These are phyloP conservation scores for Allantophomopsis cytisporea DNA, from an alignment of 2,329 filamentous ascomycete species.

Conservation along the genomic window DNA sequence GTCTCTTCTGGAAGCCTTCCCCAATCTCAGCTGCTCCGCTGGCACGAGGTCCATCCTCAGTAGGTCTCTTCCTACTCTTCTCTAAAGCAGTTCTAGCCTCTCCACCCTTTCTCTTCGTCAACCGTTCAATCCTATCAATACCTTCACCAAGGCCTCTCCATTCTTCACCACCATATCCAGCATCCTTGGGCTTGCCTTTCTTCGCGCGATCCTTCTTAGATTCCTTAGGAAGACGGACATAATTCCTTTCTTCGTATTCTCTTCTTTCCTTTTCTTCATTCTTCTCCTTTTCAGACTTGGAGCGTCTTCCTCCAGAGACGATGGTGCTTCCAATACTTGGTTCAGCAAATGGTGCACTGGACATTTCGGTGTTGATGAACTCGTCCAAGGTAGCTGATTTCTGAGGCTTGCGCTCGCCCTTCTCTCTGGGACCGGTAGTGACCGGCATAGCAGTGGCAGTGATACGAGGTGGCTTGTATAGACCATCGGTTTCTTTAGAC, in stretches of 20 bases:
- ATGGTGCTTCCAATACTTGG: conserved; percentile 91
- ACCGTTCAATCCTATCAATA: conserved; percentile 69
- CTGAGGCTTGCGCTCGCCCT: conserved; percentile 43
- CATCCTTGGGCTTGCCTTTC: conserved; percentile 31
- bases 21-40: conserved; percentile 54
- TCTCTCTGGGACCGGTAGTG: conserved; percentile 29
- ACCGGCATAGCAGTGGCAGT: conserved; percentile 70
- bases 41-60: conserved; percentile 59
- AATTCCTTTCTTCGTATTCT: conserved; percentile 87
- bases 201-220: conserved; percentile 80
- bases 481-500: conserved; percentile 39
- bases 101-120: conserved; percentile 58
- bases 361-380: conserved; percentile 77
- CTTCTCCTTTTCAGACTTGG: conserved; percentile 65
- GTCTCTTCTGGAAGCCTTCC: conserved; percentile 59
- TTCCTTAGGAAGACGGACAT: conserved; percentile 71
- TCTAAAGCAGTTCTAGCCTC: conserved; percentile 46
- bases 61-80: conserved; percentile 71
- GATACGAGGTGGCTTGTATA: conserved; percentile 83
- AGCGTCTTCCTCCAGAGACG: conserved; percentile 60
- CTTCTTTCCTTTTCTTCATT: conserved; percentile 65
- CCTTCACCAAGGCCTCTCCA: conserved; percentile 79
- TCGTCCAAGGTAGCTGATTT: conserved; percentile 85
- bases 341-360: conserved; percentile 65
- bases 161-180: conserved; percentile 81